Conservation (phyloP, 202 grass and related monocot species). For the Panicum hallii region DNA sequence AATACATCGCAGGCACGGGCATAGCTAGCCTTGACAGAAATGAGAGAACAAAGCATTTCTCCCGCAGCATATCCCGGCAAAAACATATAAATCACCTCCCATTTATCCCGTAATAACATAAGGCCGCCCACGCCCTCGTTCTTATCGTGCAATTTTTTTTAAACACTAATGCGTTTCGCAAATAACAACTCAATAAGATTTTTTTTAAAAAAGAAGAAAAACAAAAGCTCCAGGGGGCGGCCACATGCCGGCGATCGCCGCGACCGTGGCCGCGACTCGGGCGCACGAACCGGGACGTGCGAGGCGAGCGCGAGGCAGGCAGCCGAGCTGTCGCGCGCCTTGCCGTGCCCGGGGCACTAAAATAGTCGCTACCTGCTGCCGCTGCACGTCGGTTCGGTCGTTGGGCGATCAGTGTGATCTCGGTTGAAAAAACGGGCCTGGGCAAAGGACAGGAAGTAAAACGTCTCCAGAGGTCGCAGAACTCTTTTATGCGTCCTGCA, state of each 20-base stretch:
- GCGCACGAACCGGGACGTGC: conserved; percentile 11
- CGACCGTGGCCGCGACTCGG: conserved; percentile 15
- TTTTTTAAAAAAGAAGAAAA: neutral
- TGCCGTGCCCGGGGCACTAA: neutral
- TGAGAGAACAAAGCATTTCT: conserved; percentile 2
- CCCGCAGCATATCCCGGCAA: conserved; percentile 7
- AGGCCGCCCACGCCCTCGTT: no score
- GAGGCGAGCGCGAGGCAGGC: neutral
- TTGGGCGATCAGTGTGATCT: neutral
- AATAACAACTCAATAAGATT: no score
- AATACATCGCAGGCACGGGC: neutral
- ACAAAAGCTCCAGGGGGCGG: neutral
- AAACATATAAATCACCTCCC: neutral
- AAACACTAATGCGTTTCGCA: no score
- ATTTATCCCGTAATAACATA: no score
- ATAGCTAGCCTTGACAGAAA: neutral
- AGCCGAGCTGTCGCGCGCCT: neutral
- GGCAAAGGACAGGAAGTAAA: neutral
- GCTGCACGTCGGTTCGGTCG: neutral
- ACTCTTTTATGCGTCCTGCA: neutral
- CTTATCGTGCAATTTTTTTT: neutral
- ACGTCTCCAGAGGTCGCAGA: neutral
- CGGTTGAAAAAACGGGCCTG: neutral
- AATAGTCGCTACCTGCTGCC: neutral
- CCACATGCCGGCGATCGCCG: neutral